A percentile compares a stretch with the other conserved stretches of the same genome.
Evolutionary conservation across 2,329 filamentous ascomycete species (phyloP).

Genomic region (Colletotrichum sp.): DNA sequence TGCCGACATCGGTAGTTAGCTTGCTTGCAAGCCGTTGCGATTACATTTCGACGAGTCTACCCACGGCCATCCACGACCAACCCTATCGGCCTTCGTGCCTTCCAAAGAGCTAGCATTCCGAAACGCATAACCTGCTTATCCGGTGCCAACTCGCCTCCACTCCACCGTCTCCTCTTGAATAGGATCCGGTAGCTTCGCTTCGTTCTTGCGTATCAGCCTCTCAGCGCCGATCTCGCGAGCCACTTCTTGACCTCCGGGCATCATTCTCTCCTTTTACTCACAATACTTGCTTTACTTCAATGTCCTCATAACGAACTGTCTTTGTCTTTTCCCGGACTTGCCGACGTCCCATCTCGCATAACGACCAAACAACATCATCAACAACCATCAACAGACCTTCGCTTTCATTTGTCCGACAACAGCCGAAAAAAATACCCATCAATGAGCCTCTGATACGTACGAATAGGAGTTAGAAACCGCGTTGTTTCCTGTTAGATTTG

Average conservation of each 20-base stretch:
- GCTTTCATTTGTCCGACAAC: constrained; percentile 21
- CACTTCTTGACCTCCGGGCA: constrained; percentile 2
- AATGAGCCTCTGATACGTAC: constrained; percentile 47
- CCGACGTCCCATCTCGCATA: constrained; percentile 14
- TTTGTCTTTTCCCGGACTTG: constrained; percentile 29
- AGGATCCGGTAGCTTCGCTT: constrained; percentile 29
- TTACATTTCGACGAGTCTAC: constrained; percentile 9
- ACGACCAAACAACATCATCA: constrained; percentile 18
- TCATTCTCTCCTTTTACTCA: constrained; percentile 10
- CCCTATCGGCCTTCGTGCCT: constrained; percentile 5
- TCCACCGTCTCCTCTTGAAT: constrained; percentile 19
- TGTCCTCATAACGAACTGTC: constrained; percentile 49
- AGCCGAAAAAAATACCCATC: constrained; percentile 22
- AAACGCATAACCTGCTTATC: background rate
- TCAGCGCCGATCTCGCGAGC: background rate
- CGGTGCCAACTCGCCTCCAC: background rate
- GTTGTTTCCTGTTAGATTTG: constrained; percentile 22
- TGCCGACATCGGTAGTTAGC: constrained; percentile 23
- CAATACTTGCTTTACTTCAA: constrained; percentile 32
- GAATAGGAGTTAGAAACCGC: constrained; percentile 28
- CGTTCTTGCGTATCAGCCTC: constrained; percentile 18
- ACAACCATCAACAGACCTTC: constrained; percentile 14
- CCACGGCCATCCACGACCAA: constrained; percentile 3
- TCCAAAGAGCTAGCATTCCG: background rate
- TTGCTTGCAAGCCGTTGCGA: constrained; percentile 24